Percentiles rank a stretch among this genome's conserved stretches.
Conservation (phyloP, 2,329 filamentous ascomycete species). For the Rhynchosporium secalis region DNA sequence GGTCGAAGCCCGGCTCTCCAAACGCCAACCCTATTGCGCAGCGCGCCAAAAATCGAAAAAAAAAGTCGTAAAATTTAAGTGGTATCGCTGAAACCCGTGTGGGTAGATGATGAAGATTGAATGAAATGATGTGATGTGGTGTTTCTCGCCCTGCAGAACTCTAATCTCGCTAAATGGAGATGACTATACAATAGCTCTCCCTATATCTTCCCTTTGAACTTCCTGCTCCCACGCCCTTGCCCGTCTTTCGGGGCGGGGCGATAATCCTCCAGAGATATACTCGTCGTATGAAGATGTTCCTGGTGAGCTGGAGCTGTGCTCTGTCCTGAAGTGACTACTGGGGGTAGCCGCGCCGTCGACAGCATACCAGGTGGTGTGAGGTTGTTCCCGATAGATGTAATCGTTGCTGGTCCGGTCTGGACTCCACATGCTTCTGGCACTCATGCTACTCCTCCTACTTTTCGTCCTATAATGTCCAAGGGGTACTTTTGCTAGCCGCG, state of each 20-base stretch:
- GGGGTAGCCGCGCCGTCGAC: slow-evolving; percentile 11
- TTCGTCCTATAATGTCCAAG: slow-evolving; percentile 36
- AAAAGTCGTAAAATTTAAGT: slow-evolving; percentile 10
- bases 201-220: slow-evolving; percentile 28
- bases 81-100: slow-evolving; percentile 6
- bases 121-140: slow-evolving; percentile 1
- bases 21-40: slow-evolving; percentile 30
- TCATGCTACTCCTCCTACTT: slow-evolving; percentile 38
- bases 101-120: slow-evolving; percentile 16
- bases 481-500: slow-evolving; percentile 52
- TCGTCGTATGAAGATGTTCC: slow-evolving; percentile 31
- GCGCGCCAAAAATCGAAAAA: slow-evolving; percentile 23
- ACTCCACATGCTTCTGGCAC: slow-evolving; percentile 36
- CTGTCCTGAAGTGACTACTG: slow-evolving; percentile 23
- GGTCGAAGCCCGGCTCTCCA: slow-evolving; percentile 21
- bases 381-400: slow-evolving; percentile 25
- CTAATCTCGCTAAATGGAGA: slow-evolving; percentile 9
- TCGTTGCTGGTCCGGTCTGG: slow-evolving; percentile 26
- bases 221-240: slow-evolving; percentile 20
- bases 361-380: slow-evolving; percentile 33
- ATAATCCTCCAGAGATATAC: slow-evolving; percentile 28
- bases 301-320: slow-evolving; percentile 28
- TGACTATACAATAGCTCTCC: slow-evolving; percentile 34
- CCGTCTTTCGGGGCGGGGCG: slow-evolving; percentile 33
- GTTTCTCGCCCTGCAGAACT: slow-evolving; percentile 20